Conservation (phyloP, 2,329 filamentous ascomycete genomes). For the Leptodontidium sp. region DNA sequence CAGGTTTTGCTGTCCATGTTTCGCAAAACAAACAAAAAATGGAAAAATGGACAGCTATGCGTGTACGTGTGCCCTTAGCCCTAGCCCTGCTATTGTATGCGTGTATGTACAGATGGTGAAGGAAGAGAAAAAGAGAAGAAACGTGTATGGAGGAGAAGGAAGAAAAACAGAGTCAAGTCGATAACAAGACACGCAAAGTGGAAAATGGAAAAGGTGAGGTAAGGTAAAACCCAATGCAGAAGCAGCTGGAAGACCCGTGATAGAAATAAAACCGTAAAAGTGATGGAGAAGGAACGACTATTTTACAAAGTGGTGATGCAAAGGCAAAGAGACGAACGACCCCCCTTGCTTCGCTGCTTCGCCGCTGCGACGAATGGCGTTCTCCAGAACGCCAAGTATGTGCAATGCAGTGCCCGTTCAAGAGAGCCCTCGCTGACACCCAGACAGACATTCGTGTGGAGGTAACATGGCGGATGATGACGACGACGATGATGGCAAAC, state of each 20-base stretch:
- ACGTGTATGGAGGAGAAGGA: too few species aligned
- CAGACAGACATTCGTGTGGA: background rate
- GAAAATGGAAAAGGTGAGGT: too few species aligned
- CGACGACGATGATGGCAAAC: background rate
- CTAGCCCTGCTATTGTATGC: background rate
- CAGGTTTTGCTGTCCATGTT: background rate
- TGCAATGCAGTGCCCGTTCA: background rate
- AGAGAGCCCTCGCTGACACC: background rate
- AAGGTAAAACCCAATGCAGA: background rate
- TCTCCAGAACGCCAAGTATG: slow-evolving; percentile 18
- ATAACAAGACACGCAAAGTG: too few species aligned
- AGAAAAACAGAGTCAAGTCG: too few species aligned
- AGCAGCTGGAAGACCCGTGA: background rate
- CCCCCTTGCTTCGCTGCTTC: background rate
- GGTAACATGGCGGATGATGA: background rate
- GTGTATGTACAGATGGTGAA: background rate
- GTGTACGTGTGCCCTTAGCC: background rate
- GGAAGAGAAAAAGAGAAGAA: background rate
- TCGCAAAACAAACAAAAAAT: too few species aligned
- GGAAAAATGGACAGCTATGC: background rate
- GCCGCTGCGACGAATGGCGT: background rate
- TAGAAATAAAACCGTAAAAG: background rate
- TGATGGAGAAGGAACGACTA: slow-evolving; percentile 18
- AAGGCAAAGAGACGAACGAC: background rate
- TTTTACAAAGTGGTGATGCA: slow-evolving; percentile 20